phyloP scores from a whole-genome alignment of 2,329 filamentous ascomycete species.

The Chaetothyriales sp. region DNA sequence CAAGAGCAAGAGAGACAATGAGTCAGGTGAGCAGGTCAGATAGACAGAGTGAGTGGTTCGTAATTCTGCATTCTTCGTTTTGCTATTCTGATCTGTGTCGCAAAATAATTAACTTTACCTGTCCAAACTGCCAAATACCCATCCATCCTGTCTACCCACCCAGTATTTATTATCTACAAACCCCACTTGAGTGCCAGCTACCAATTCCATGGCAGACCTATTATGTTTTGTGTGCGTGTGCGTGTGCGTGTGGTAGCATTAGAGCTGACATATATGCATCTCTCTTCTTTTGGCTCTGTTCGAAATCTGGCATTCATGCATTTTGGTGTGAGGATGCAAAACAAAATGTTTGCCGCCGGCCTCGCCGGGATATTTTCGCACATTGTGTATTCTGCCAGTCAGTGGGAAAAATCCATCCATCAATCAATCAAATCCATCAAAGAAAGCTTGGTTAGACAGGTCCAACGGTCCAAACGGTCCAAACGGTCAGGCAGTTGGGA shows the following conservation, averaged over 20 bases:
- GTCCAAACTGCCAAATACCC: neutral
- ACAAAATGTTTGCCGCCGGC: neutral
- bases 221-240: no score
- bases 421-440: neutral
- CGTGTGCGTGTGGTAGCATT: neutral
- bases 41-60: neutral
- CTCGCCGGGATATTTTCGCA: neutral
- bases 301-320: neutral
- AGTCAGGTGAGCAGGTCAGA: neutral
- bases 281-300: neutral
- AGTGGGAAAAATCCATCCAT: neutral
- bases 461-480: neutral
- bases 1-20: neutral
- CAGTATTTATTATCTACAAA: neutral
- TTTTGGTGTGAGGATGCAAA: neutral
- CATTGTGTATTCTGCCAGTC: neutral
- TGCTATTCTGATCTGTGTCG: neutral
- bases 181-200: neutral
- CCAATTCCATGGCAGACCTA: neutral
- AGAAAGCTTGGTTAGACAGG: neutral
- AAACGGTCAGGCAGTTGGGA: neutral
- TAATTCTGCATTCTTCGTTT: neutral
- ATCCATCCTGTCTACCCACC: neutral
- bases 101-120: neutral
- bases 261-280: neutral